phyloP scores from a whole-genome alignment of 2,329 filamentous ascomycete species.

The Nigrospora oryzae region DNA sequence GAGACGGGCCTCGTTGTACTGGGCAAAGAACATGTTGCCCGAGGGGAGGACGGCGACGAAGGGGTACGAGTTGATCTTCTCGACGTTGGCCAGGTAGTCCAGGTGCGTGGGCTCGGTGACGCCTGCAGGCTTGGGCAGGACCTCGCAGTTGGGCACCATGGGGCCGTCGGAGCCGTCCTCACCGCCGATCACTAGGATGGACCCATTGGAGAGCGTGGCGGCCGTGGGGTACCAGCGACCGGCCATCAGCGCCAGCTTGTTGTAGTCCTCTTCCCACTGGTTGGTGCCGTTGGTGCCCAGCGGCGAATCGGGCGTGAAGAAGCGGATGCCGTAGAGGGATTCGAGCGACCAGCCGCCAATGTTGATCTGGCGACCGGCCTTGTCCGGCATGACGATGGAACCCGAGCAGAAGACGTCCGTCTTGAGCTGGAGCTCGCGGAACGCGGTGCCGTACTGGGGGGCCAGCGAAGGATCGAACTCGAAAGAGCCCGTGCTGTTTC shows the following conservation, averaged over 20 bases:
- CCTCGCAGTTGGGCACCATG: constrained; percentile 41
- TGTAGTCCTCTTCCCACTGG: constrained; percentile 46
- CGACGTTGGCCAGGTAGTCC: constrained; percentile 44
- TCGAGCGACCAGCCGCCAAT: constrained; percentile 48
- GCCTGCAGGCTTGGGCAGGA: constrained; percentile 36
- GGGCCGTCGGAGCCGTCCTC: constrained; percentile 43
- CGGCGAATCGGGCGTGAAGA: constrained; percentile 47
- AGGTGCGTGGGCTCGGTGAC: constrained; percentile 30
- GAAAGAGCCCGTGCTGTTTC: constrained; percentile 49
- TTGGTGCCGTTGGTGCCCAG: constrained; percentile 38
- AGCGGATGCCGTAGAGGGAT: constrained; percentile 44
- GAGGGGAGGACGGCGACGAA: constrained; percentile 43
- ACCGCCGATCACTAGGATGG: constrained; percentile 44
- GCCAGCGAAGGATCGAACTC: constrained; percentile 43
- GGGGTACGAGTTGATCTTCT: constrained; percentile 53
- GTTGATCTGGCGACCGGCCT: constrained; percentile 48
- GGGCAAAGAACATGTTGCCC: constrained; percentile 46
- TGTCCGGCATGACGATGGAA: constrained; percentile 47
- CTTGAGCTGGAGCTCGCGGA: constrained; percentile 44
- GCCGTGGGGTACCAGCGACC: constrained; percentile 47
- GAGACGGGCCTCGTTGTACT: constrained; percentile 51
- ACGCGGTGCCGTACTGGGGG: constrained; percentile 35
- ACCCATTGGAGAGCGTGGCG: constrained; percentile 47
- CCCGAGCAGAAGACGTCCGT: constrained; percentile 54
- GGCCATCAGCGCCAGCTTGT: constrained; percentile 34